These are phyloP conservation scores for Viridothelium virens DNA, from an alignment of 495 filamentous ascomycete species.

Conservation along the genomic window DNA sequence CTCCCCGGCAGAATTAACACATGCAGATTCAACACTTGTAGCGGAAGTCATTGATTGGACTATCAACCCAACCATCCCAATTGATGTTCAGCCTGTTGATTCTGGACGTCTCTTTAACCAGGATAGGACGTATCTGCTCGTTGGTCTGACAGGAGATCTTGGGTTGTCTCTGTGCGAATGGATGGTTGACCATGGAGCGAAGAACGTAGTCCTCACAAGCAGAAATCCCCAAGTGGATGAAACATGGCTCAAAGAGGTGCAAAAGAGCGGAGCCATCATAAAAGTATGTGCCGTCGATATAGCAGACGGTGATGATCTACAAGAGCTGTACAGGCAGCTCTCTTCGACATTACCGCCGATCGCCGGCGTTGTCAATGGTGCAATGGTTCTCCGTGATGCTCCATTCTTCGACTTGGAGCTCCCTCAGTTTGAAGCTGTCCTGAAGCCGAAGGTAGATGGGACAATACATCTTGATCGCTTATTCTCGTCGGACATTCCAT, in stretches of 20 bases:
- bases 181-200: neutral
- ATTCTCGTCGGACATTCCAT: neutral
- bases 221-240: neutral
- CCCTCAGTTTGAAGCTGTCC: neutral
- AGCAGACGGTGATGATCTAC: neutral
- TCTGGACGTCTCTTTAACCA: too few relatives aligned
- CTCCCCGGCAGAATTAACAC: too few relatives aligned
- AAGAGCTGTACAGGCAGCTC: neutral
- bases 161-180: neutral
- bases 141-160: neutral
- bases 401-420: neutral
- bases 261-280: neutral
- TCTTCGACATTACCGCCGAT: neutral
- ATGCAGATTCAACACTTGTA: too few relatives aligned
- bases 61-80: too few relatives aligned
- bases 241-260: neutral
- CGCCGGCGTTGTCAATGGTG: neutral
- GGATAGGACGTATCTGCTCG: neutral
- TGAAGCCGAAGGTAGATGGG: slow-evolving; percentile 10
- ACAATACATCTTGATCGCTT: neutral
- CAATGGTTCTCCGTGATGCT: slow-evolving; percentile 1
- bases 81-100: too few relatives aligned
- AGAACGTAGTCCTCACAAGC: neutral
- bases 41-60: too few relatives aligned
- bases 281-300: neutral